Percentiles rank a stretch among this genome's conserved stretches.
phyloP scores from a whole-genome alignment of 176 grass and related monocot species.

The Aegilops sharonensis region DNA sequence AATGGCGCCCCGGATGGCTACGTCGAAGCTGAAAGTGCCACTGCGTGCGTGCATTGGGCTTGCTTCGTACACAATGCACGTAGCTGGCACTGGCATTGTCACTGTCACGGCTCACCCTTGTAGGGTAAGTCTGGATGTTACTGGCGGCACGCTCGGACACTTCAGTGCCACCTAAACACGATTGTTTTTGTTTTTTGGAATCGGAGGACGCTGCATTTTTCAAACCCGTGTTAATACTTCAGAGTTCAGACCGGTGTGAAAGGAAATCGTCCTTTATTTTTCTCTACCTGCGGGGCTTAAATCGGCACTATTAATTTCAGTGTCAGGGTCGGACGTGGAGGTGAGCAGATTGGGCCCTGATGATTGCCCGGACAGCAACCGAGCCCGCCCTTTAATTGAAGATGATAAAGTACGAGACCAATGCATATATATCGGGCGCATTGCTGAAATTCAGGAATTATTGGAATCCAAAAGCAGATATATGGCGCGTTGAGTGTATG shows the following conservation, averaged over 20 bases:
- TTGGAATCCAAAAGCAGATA: not conserved
- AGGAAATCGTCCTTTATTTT: not conserved
- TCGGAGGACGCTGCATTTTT: not conserved
- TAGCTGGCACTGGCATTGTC: not conserved
- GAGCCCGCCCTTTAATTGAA: not conserved
- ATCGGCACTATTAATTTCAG: not conserved
- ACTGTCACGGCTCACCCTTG: conserved; percentile 7
- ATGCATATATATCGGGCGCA: not conserved
- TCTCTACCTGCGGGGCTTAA: too few species aligned
- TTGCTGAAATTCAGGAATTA: conserved; percentile 36
- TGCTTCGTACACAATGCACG: conserved; percentile 37
- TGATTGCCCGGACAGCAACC: conserved; percentile 10
- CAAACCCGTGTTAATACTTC: not conserved
- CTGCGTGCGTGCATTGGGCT: conserved; percentile 1
- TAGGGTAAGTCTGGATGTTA: not conserved
- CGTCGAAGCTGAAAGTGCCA: conserved; percentile 24
- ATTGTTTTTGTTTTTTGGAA: not conserved
- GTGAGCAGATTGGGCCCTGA: not conserved
- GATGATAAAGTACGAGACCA: conserved; percentile 20
- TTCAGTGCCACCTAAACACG: not conserved
- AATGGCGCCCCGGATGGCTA: conserved; percentile 35
- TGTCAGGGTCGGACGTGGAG: not conserved
- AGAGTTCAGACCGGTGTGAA: not conserved
- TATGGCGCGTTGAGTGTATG: too few species aligned
- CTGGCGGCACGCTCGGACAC: not conserved